Percentiles rank a stretch among this genome's conserved stretches.
phyloP scores from a whole-genome alignment of 1,284 basidiomycete species.

The Rhodotorula glutinis region DNA sequence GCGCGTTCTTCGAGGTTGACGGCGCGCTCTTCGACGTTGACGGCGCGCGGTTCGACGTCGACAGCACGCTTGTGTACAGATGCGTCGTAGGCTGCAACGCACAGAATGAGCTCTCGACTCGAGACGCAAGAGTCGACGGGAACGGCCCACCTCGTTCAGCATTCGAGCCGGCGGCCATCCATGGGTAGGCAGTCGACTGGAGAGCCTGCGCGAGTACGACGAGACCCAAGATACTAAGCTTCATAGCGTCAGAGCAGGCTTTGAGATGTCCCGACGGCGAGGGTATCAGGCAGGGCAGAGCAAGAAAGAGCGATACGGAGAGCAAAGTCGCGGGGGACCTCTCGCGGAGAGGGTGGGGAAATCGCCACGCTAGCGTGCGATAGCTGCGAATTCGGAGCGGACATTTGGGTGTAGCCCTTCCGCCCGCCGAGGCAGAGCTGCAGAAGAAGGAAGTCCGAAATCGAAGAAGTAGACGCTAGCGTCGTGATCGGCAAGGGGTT shows the following conservation, averaged over 20 bases:
- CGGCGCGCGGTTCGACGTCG: not conserved
- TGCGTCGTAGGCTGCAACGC: not conserved
- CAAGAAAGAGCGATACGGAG: too few relatives aligned
- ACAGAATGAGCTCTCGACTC: not conserved
- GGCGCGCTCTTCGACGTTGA: not conserved
- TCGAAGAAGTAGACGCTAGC: too few relatives aligned
- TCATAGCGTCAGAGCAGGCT: not conserved
- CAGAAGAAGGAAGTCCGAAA: too few relatives aligned
- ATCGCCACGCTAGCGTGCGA: not conserved
- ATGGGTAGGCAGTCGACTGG: constrained; percentile 4
- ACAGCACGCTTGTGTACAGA: not conserved
- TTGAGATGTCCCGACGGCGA: not conserved
- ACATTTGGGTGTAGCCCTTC: too few relatives aligned
- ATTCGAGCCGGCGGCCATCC: constrained; percentile 4
- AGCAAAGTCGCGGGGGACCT: not conserved
- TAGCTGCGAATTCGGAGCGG: not conserved
- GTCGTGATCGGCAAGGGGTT: too few relatives aligned
- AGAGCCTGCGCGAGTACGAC: not conserved
- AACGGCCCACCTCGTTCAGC: not conserved
- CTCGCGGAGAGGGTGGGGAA: not conserved
- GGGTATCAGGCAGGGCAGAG: too few relatives aligned
- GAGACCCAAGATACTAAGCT: not conserved
- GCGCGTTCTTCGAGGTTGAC: constrained; percentile 3
- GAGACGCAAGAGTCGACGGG: rapidly evolving
- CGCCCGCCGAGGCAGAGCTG: too few relatives aligned